Percentiles rank a stretch among this genome's conserved stretches.
Conservation (phyloP, 225 moss, liverwort and hornwort genomes). For the Sphagnum tenellum region DNA sequence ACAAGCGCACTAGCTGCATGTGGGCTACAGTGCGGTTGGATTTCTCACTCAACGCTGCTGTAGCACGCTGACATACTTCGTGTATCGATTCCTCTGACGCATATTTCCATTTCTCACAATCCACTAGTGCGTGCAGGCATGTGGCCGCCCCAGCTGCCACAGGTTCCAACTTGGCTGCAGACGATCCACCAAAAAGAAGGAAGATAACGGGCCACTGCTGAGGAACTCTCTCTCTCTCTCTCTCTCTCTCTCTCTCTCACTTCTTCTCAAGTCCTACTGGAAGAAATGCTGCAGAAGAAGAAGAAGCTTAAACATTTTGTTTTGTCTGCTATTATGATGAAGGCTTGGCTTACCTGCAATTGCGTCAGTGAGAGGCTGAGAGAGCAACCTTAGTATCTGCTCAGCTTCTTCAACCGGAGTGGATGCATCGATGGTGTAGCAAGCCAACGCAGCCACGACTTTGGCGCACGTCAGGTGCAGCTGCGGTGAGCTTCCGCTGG, state of each 20-base stretch:
- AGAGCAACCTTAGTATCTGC: constrained; percentile 51
- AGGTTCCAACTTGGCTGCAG: constrained; percentile 60
- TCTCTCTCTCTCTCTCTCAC: no score
- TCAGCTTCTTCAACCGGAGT: constrained; percentile 34
- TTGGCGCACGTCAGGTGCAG: constrained; percentile 69
- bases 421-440: constrained; percentile 38
- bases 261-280: no score
- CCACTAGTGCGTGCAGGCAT: constrained; percentile 71
- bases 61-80: constrained; percentile 57
- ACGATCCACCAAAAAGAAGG: not conserved
- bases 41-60: constrained; percentile 57
- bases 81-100: constrained; percentile 52
- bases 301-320: no score
- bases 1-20: constrained; percentile 53
- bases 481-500: constrained; percentile 72
- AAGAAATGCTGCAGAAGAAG: no score
- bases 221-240: no score
- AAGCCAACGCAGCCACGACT: constrained; percentile 52
- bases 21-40: constrained; percentile 58
- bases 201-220: no score
- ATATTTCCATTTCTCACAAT: constrained; percentile 64
- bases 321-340: not conserved
- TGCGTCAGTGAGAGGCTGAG: constrained; percentile 48
- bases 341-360: constrained; percentile 33
- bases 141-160: constrained; percentile 71